A percentile compares a stretch with the other conserved stretches of the same genome.
Evolutionary conservation across 2,329 filamentous ascomycete genomes (phyloP).

Genomic region (Alternaria rosae): DNA sequence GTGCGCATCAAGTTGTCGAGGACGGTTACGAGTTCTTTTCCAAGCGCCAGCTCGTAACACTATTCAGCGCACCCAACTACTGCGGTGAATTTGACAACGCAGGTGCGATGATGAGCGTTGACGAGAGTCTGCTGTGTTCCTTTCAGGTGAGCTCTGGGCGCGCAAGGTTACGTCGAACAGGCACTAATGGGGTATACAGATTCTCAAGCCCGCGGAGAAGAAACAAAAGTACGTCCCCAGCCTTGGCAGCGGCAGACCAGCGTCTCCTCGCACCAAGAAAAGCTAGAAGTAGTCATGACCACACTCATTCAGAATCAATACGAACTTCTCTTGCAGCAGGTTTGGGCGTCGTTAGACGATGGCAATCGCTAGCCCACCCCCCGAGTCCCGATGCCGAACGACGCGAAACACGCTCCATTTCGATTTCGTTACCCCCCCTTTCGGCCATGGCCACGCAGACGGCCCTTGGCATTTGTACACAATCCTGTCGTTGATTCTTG

Average conservation of each 20-base stretch:
- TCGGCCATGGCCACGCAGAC: conserved; percentile 41
- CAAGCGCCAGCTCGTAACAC: conserved; percentile 93
- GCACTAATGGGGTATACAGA: conserved; percentile 62
- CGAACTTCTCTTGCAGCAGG: conserved; percentile 74
- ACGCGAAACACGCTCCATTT: conserved; percentile 40
- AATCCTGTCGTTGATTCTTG: conserved; percentile 31
- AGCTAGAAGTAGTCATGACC: conserved; percentile 64
- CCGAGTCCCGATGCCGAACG: conserved; percentile 41
- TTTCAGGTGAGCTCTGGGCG: conserved; percentile 77
- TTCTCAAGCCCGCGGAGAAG: conserved; percentile 99
- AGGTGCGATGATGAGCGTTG: conserved; percentile 99
- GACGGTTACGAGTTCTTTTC: conserved; percentile 99
- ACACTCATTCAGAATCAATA: conserved; percentile 48
- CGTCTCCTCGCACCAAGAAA: conserved; percentile 75
- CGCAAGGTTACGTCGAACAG: neutral
- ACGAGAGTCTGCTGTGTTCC: conserved; percentile 96
- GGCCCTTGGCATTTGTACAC: conserved; percentile 40
- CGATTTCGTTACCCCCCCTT: conserved; percentile 46
- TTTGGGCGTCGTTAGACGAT: conserved; percentile 86
- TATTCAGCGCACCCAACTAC: conserved; percentile 99
- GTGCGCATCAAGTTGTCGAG: conserved; percentile 97
- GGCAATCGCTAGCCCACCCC: conserved; percentile 42
- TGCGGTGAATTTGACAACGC: conserved; percentile 99
- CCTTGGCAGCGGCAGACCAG: conserved; percentile 73
- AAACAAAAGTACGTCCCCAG: conserved; percentile 99